phyloP scores from a whole-genome alignment of 805 yeast genomes.

The Zygosaccharomyces gambellarensis region DNA sequence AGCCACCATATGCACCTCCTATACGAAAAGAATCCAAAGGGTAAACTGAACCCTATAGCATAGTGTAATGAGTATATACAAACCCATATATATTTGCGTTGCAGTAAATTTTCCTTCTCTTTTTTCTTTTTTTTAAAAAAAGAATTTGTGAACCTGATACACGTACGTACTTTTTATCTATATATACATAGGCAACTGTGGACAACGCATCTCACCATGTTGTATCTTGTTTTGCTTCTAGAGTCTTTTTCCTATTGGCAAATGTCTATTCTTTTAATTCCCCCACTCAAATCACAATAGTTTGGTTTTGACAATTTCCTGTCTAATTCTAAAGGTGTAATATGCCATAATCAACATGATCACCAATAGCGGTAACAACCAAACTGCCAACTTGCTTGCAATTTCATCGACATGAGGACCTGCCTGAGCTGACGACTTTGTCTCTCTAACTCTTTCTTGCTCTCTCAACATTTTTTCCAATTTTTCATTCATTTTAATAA shows the following conservation, averaged over 20 bases:
- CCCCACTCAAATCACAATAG: conserved; percentile 19
- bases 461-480: conserved; percentile 30
- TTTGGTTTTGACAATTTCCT: conserved; percentile 35
- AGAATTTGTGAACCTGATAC: background rate
- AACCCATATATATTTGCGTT: too few species aligned
- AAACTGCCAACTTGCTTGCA: conserved; percentile 24
- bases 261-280: background rate
- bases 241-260: background rate
- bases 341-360: conserved; percentile 33
- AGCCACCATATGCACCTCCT: conserved; percentile 39
- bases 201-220: background rate
- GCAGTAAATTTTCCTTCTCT: too few species aligned
- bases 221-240: background rate
- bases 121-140: background rate
- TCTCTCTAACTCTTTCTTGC: conserved; percentile 30
- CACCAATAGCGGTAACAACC: conserved; percentile 31
- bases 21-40: conserved; percentile 4
- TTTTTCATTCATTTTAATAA: conserved; percentile 28
- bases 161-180: background rate
- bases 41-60: background rate
- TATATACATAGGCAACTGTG: background rate
- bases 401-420: conserved; percentile 34
- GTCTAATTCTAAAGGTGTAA: conserved; percentile 34
- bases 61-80: too few species aligned
- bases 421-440: conserved; percentile 10